These are phyloP conservation scores for Chondrus crispus DNA, from an alignment of 23 red algal genomes.

Conservation along the genomic window DNA sequence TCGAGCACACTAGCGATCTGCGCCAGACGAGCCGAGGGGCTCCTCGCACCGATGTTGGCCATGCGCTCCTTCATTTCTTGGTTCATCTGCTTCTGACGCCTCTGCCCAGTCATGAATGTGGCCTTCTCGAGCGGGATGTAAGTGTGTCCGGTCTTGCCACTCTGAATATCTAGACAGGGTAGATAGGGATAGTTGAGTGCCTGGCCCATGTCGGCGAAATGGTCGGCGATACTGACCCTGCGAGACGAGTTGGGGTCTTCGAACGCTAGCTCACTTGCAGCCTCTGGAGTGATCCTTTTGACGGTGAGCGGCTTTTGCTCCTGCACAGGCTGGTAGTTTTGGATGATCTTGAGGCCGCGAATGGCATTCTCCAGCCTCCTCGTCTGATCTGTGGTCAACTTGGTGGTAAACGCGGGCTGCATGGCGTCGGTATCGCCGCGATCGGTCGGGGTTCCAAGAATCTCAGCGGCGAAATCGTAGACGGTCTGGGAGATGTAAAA, in stretches of 20 bases:
- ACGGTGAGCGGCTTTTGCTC: conserved; percentile 14
- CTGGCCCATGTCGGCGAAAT: conserved; percentile 36
- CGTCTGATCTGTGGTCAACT: conserved; percentile 3
- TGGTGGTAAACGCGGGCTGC: not conserved
- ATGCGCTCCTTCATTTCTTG: conserved; percentile 62
- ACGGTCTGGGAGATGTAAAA: conserved; percentile 62
- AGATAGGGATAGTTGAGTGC: conserved; percentile 41
- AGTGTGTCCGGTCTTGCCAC: conserved; percentile 1
- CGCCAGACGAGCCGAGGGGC: conserved; percentile 16
- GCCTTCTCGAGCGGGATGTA: conserved; percentile 61
- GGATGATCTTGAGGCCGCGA: conserved; percentile 26
- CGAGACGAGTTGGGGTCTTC: not conserved
- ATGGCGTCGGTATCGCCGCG: not conserved
- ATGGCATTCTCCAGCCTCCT: conserved; percentile 42
- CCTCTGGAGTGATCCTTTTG: conserved; percentile 13
- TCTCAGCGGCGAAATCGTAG: conserved; percentile 43
- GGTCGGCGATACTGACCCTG: conserved; percentile 39
- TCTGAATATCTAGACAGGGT: conserved; percentile 53
- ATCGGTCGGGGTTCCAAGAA: conserved; percentile 21
- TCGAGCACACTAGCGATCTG: conserved; percentile 35
- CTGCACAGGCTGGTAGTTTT: not conserved
- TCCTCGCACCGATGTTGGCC: conserved; percentile 34
- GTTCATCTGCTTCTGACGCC: conserved; percentile 12
- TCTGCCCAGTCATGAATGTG: conserved; percentile 45
- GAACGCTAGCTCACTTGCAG: conserved; percentile 39